phyloP scores from a whole-genome alignment of 129 eudicot genomes.

The Daucus carota region DH1_v3.0 NC_030381.2:54504501-54505000 shows the following conservation, averaged over 20 bases:
- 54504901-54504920: slow-evolving; percentile 72
- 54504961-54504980: slow-evolving; percentile 44
- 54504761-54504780: slow-evolving; percentile 24
- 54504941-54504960: slow-evolving; percentile 59
- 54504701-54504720: not conserved
- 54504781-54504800: slow-evolving; percentile 56
- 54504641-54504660: not conserved
- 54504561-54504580: not conserved
- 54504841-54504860: not conserved
- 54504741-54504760: not conserved
- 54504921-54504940: slow-evolving; percentile 63
- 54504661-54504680: not conserved
- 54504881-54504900: slow-evolving; percentile 26
- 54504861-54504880: not conserved
- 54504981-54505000: slow-evolving; percentile 6
- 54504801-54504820: slow-evolving; percentile 88
- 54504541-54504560: not conserved
- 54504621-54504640: not conserved
- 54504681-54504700: not conserved
- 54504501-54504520: slow-evolving; percentile 90
- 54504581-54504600: not conserved
- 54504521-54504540: slow-evolving; percentile 96
- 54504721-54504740: not conserved
- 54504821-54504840: slow-evolving; percentile 47
- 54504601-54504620: not conserved